Conservation (phyloP, 345 rosid genomes). For the Ricinus communis region DNA sequence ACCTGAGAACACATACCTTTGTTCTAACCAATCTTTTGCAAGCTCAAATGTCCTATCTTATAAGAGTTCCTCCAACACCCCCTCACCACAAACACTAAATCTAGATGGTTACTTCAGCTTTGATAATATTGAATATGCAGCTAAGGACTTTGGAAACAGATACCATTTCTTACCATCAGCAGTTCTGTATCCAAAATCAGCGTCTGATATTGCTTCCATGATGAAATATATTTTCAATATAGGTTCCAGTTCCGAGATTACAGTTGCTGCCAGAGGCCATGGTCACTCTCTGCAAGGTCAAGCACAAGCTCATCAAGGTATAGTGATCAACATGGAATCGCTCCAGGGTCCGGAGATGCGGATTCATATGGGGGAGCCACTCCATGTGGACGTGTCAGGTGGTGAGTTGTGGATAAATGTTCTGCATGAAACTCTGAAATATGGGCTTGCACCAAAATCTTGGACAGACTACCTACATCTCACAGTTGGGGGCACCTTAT, state of each 20-base stretch:
- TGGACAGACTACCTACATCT: conserved; percentile 98
- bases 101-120: conserved; percentile 66
- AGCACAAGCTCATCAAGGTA: conserved; percentile 74
- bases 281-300: conserved; percentile 98
- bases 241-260: conserved; percentile 63
- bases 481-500: conserved; percentile 86
- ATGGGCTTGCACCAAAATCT: conserved; percentile 82
- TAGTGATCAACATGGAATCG: conserved; percentile 83
- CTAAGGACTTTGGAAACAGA: conserved; percentile 83
- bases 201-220: conserved; percentile 67
- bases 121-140: conserved; percentile 56
- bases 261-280: conserved; percentile 91
- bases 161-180: conserved; percentile 65
- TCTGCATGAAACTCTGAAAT: conserved; percentile 71
- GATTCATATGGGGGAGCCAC: conserved; percentile 45
- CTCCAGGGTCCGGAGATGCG: conserved; percentile 43
- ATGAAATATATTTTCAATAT: conserved; percentile 51
- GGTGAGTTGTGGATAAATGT: conserved; percentile 88
- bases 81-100: conserved; percentile 40
- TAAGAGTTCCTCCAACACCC: conserved; percentile 32
- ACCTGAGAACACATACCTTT: conserved; percentile 50
- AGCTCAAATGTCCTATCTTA: conserved; percentile 30
- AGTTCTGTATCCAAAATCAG: conserved; percentile 74
- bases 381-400: conserved; percentile 86
- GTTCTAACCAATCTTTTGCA: conserved; percentile 41